These are phyloP conservation scores for Scorias spongiosa DNA, from an alignment of 2,329 filamentous ascomycete species.

Conservation along the genomic window DNA sequence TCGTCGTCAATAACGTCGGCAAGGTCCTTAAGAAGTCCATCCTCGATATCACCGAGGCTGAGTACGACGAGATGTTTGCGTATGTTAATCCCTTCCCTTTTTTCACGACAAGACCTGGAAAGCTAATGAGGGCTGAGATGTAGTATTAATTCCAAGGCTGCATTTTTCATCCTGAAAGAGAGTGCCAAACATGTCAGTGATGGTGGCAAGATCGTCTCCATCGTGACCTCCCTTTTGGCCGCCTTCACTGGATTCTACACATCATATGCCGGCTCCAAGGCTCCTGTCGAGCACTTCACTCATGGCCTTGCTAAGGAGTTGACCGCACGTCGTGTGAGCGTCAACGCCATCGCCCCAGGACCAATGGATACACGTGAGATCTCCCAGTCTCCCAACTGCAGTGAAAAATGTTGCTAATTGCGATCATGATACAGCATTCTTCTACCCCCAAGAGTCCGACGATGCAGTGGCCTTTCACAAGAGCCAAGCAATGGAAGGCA, in stretches of 20 bases:
- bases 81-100: slow-evolving; percentile 5
- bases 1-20: slow-evolving; percentile 37
- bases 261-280: slow-evolving; percentile 4
- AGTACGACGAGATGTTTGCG: slow-evolving; percentile 35
- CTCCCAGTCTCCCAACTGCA: not conserved
- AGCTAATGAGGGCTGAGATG: not conserved
- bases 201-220: slow-evolving; percentile 6
- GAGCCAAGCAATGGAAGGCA: slow-evolving; percentile 3
- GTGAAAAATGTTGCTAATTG: not conserved
- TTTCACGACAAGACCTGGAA: too few relatives aligned
- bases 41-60: slow-evolving; percentile 27
- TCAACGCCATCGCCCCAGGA: slow-evolving; percentile 6
- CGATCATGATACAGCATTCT: slow-evolving; percentile 1
- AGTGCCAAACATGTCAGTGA: slow-evolving; percentile 4
- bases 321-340: slow-evolving; percentile 1
- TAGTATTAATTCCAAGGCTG: slow-evolving; percentile 6
- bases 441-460: slow-evolving; percentile 5
- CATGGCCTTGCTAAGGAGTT: slow-evolving; percentile 5
- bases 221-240: slow-evolving; percentile 5
- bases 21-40: slow-evolving; percentile 36
- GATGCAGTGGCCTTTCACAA: slow-evolving; percentile 6
- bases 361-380: slow-evolving; percentile 4
- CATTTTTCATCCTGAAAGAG: slow-evolving; percentile 6
- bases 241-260: slow-evolving; percentile 6
- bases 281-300: slow-evolving; percentile 7